These are phyloP conservation scores for Cyclocybe aegerita DNA, from an alignment of 768 basidiomycete genomes.

Conservation along the genomic window DNA sequence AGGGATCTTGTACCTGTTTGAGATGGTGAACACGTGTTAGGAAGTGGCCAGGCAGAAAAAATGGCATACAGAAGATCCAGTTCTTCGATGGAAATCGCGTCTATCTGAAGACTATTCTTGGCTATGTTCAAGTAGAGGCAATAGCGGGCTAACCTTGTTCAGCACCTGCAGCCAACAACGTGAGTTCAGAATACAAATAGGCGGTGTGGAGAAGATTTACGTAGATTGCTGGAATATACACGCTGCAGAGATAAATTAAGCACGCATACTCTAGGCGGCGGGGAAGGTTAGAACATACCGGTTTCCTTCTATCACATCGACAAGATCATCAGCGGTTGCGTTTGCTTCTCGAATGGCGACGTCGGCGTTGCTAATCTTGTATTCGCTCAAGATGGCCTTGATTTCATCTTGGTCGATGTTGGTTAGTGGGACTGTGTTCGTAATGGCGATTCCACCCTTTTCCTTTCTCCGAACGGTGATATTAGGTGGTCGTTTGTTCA, in stretches of 20 bases:
- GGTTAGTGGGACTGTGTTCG: constrained; percentile 94
- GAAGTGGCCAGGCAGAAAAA: not conserved
- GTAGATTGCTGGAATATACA: constrained; percentile 92
- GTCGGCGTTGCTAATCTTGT: constrained; percentile 85
- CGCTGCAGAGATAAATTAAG: constrained; percentile 42
- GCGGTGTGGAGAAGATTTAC: constrained; percentile 42
- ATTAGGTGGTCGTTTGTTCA: constrained; percentile 93
- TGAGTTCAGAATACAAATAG: not conserved
- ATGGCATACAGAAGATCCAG: constrained; percentile 77
- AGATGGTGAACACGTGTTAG: not conserved
- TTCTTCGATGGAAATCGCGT: constrained; percentile 98
- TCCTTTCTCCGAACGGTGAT: constrained; percentile 85
- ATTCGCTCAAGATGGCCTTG: constrained; percentile 92
- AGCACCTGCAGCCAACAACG: constrained; percentile 49
- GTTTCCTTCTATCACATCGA: constrained; percentile 97
- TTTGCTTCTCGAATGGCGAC: constrained; percentile 91
- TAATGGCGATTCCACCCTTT: constrained; percentile 91
- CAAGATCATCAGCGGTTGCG: constrained; percentile 92
- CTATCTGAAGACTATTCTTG: constrained; percentile 56
- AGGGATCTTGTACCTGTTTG: constrained; percentile 81
- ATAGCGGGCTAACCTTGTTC: constrained; percentile 63
- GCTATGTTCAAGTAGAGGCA: constrained; percentile 6
- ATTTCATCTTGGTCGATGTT: constrained; percentile 96
- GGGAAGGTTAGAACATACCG: constrained; percentile 50
- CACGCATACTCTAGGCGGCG: not conserved